These are phyloP conservation scores for Saccharum hybrid DNA, from an alignment of 202 grass and related monocot genomes.

Conservation along the genomic window DNA sequence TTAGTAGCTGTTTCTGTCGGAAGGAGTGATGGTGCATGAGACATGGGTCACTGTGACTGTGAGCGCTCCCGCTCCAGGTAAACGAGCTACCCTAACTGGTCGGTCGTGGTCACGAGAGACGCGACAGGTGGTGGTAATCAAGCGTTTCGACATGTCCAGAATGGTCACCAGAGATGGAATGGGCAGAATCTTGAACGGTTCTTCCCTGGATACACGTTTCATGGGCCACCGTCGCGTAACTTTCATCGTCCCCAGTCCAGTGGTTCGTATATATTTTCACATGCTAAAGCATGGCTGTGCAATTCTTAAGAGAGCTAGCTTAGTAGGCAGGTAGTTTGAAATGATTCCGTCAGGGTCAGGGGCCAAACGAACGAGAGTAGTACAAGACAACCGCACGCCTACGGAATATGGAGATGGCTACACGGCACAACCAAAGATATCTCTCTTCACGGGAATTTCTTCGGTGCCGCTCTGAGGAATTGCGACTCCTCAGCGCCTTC, in stretches of 20 bases:
- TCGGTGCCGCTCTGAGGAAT: neutral
- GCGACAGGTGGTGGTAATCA: neutral
- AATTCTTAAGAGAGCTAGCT: neutral
- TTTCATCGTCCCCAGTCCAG: neutral
- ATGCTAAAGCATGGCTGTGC: too few relatives aligned
- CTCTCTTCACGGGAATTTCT: neutral
- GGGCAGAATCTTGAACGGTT: neutral
- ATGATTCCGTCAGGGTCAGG: neutral
- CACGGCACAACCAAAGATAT: neutral
- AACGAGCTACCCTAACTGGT: constrained; percentile 12
- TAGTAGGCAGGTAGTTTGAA: neutral
- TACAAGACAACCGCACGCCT: neutral
- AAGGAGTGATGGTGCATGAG: neutral
- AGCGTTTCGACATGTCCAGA: constrained; percentile 18
- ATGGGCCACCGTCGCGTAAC: constrained; percentile 16
- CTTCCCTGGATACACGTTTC: neutral
- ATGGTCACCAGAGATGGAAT: neutral
- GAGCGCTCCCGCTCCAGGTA: constrained; percentile 12
- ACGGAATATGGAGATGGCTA: constrained; percentile 14
- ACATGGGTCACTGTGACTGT: neutral
- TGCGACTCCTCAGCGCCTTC: neutral
- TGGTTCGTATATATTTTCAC: neutral
- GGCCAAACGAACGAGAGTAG: neutral
- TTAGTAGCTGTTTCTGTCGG: constrained; percentile 21
- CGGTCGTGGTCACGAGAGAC: constrained; percentile 7